Conservation (phyloP, 768 basidiomycete genomes). For the Rhodotorula toruloides region DNA sequence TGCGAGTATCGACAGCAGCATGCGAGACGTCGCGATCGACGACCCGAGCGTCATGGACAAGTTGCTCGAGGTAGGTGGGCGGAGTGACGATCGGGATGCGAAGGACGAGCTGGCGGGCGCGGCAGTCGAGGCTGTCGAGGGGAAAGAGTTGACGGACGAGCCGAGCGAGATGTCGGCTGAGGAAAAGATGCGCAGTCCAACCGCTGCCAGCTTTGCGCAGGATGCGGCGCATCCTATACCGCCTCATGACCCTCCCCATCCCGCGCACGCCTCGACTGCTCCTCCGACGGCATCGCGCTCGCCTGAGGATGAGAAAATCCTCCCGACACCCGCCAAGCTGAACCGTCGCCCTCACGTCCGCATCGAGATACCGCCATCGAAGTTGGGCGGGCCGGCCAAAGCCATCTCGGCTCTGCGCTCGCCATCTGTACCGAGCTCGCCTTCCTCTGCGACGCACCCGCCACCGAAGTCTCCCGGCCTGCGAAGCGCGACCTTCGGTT, state of each 20-base stretch:
- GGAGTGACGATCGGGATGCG: conserved; percentile 9
- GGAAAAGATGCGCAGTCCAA: conserved; percentile 10
- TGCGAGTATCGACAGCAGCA: background rate
- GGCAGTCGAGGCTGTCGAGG: background rate
- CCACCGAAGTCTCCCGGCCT: background rate
- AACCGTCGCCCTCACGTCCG: conserved; percentile 19
- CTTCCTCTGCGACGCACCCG: background rate
- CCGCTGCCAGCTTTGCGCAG: background rate
- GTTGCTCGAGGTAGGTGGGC: conserved; percentile 28
- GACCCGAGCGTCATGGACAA: conserved; percentile 16
- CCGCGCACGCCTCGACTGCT: conserved; percentile 4
- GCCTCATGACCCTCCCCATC: background rate
- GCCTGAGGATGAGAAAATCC: conserved; percentile 11
- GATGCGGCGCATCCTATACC: background rate
- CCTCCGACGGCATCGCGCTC: background rate
- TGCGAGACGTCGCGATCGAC: conserved; percentile 8
- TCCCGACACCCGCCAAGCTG: conserved; percentile 3
- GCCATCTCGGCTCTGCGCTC: conserved; percentile 2
- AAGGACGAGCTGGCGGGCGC: conserved; percentile 9
- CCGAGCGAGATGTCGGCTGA: conserved; percentile 25
- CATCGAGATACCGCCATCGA: conserved; percentile 19
- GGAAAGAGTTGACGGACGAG: background rate
- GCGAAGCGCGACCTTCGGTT: background rate
- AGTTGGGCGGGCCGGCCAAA: conserved; percentile 4
- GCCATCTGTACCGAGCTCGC: conserved; percentile 13